phyloP scores from a whole-genome alignment of 2,329 filamentous ascomycete genomes.

The Aureobasidium subglaciale region DNA sequence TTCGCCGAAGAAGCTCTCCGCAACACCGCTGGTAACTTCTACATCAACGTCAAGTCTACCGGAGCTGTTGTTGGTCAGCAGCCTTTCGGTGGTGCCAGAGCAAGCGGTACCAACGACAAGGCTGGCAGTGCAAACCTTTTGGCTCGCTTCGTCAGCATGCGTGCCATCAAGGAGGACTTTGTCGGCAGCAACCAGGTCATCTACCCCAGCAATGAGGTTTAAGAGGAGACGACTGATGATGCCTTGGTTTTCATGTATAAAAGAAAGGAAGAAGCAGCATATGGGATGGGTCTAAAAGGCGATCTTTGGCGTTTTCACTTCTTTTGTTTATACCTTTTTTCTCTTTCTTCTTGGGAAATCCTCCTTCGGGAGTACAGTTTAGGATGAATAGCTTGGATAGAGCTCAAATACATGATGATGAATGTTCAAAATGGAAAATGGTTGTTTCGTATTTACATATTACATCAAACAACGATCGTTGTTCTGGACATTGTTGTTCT shows the following conservation, averaged over 20 bases:
- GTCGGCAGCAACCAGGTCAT: conserved; percentile 39
- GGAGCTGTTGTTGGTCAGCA: conserved; percentile 39
- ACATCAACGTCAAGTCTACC: conserved; percentile 73
- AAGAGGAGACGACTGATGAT: neutral
- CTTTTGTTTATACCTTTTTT: conserved; percentile 7
- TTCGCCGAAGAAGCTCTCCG: conserved; percentile 64
- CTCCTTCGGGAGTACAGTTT: neutral
- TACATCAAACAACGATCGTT: neutral
- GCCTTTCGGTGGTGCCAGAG: conserved; percentile 45
- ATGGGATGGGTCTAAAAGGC: neutral
- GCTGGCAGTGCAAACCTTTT: conserved; percentile 48
- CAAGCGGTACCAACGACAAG: conserved; percentile 53
- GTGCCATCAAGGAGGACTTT: conserved; percentile 52
- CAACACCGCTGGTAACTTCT: conserved; percentile 74
- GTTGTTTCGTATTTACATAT: neutral
- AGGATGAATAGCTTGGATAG: no score
- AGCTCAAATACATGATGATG: no score
- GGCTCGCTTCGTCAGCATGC: conserved; percentile 48
- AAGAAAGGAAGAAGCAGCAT: neutral
- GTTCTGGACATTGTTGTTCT: neutral
- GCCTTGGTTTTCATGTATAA: neutral
- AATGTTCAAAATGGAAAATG: neutral
- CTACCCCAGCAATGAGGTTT: conserved; percentile 48
- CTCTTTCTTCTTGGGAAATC: neutral
- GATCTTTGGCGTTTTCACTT: conserved; percentile 1